These are phyloP conservation scores for Arachis monticola DNA, from an alignment of 331 rosid genomes.

Conservation along the genomic window DNA sequence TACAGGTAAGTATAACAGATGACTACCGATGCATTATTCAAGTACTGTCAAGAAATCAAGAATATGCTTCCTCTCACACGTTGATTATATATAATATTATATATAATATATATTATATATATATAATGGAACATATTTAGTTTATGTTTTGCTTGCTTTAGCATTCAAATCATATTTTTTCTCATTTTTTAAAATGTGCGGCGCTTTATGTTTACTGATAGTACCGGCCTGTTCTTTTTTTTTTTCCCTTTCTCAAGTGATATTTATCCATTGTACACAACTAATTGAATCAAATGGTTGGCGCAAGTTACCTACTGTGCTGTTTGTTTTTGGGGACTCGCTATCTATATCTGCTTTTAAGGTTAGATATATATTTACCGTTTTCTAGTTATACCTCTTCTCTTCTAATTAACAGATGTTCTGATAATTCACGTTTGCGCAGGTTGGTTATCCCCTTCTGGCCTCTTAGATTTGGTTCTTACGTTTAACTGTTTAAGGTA, in stretches of 20 bases:
- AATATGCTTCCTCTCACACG: conserved; percentile 16
- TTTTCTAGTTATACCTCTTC: conserved; percentile 15
- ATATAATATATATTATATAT: too few species aligned
- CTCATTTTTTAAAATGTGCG: conserved; percentile 2
- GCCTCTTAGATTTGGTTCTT: conserved; percentile 26
- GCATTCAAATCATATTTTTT: conserved; percentile 11
- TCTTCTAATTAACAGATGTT: too few species aligned
- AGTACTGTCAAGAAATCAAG: not conserved
- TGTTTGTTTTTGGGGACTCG: conserved; percentile 68
- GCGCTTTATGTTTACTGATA: conserved; percentile 23
- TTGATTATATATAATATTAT: not conserved
- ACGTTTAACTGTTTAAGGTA: not conserved
- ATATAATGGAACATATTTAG: not conserved
- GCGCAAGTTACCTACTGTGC: conserved; percentile 63
- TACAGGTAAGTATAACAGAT: conserved; percentile 63
- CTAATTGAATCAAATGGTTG: conserved; percentile 75
- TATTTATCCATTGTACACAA: conserved; percentile 85
- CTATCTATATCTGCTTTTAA: conserved; percentile 75
- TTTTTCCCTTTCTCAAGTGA: conserved; percentile 46
- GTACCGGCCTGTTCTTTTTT: not conserved
- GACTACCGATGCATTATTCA: not conserved
- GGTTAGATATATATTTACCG: conserved; percentile 48
- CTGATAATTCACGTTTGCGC: too few species aligned
- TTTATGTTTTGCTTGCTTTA: not conserved
- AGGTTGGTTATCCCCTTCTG: conserved; percentile 2